These are phyloP conservation scores for Neoboletus subvelutipes DNA, from an alignment of 768 basidiomycete species.

Conservation along the genomic window DNA sequence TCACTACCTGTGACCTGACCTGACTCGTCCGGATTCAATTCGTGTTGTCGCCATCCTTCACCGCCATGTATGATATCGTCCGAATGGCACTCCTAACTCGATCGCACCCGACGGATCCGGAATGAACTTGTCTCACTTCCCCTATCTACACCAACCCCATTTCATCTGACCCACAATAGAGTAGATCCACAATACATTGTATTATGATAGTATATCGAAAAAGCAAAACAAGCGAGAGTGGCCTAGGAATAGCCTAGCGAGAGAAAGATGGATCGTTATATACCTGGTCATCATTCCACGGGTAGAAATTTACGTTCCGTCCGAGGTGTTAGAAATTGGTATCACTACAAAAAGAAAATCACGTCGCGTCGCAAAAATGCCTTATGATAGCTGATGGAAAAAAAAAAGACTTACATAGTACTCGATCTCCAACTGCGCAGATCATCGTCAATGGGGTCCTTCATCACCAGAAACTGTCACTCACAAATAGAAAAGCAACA, in stretches of 20 bases:
- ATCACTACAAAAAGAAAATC: slow-evolving; percentile 17
- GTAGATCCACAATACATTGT: slow-evolving; percentile 2
- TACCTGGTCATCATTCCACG: slow-evolving; percentile 17
- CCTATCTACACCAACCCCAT: background rate
- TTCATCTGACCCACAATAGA: background rate
- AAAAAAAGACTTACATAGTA: slow-evolving; percentile 67
- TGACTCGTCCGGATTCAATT: slow-evolving; percentile 1
- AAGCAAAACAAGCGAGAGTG: background rate
- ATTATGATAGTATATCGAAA: slow-evolving; percentile 1
- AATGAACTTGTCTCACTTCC: background rate
- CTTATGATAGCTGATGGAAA: background rate
- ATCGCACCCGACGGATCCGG: background rate
- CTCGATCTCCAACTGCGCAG: slow-evolving; percentile 84
- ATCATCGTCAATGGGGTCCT: background rate
- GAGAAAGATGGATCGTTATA: slow-evolving; percentile 8
- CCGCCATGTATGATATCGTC: too few species aligned
- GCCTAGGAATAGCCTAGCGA: slow-evolving; percentile 6
- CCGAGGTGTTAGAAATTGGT: slow-evolving; percentile 8
- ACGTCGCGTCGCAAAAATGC: background rate
- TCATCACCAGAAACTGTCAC: slow-evolving; percentile 35
- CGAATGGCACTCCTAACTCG: background rate
- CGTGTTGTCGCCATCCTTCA: too few species aligned
- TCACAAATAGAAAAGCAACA: slow-evolving; percentile 89
- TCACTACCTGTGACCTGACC: too few species aligned
- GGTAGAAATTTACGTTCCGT: slow-evolving; percentile 1